These are phyloP conservation scores for Purshia tridentata DNA, from an alignment of 306 rosid species.

Conservation along the genomic window DNA sequence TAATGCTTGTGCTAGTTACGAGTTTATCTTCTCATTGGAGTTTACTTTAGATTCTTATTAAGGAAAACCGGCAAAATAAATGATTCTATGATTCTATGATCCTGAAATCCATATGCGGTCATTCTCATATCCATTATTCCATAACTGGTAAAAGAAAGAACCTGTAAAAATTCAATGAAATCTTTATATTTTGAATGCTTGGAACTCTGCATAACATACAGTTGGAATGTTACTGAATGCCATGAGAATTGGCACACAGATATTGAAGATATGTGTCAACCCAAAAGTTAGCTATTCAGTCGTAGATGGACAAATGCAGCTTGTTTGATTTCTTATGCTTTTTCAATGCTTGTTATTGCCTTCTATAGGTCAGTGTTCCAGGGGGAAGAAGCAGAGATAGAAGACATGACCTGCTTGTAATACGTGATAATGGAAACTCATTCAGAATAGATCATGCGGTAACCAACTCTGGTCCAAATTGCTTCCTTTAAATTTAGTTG, in stretches of 20 bases:
- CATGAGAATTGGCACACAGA: too few relatives aligned
- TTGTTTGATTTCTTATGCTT: neutral
- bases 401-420: slow-evolving; percentile 78
- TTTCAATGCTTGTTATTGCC: slow-evolving; percentile 9
- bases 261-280: too few relatives aligned
- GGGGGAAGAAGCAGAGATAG: slow-evolving; percentile 89
- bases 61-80: neutral
- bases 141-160: too few relatives aligned
- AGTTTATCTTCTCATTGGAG: neutral
- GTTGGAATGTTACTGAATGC: too few relatives aligned
- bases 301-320: neutral
- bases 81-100: too few relatives aligned
- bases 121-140: too few relatives aligned
- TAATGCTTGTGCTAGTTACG: neutral
- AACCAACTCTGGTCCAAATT: slow-evolving; percentile 30
- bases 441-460: slow-evolving; percentile 77
- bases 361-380: slow-evolving; percentile 72
- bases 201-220: too few relatives aligned
- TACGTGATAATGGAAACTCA: slow-evolving; percentile 71
- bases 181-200: too few relatives aligned
- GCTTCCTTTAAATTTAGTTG: slow-evolving; percentile 14
- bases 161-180: too few relatives aligned
- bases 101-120: too few relatives aligned
- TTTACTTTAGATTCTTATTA: neutral
- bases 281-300: too few relatives aligned